Percentiles rank a stretch among this genome's conserved stretches.
Conservation (phyloP, 306 rosid species). For the Vicia sativa region DNA sequence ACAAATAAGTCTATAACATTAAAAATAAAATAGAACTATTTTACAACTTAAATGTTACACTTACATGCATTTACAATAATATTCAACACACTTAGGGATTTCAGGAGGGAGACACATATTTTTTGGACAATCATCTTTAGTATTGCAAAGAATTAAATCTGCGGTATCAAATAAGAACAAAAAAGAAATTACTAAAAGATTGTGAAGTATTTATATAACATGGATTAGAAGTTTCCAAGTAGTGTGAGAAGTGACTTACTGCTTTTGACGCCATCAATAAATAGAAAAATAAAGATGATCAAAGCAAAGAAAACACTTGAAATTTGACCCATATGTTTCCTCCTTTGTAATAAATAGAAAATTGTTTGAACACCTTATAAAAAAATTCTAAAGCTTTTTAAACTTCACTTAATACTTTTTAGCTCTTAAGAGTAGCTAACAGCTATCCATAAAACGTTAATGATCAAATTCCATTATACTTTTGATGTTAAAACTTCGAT, state of each 20-base stretch:
- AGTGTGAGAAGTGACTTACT: not conserved
- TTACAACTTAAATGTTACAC: not conserved
- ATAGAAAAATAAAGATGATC: not conserved
- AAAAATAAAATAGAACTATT: not conserved
- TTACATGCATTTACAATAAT: not conserved
- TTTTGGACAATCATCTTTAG: not conserved
- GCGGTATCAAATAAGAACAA: not conserved
- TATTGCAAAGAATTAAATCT: not conserved
- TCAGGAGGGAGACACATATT: not conserved
- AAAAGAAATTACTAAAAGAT: not conserved
- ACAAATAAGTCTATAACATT: no score
- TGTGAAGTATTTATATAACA: not conserved
- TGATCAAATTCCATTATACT: not conserved
- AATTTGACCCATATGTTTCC: not conserved
- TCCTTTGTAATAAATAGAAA: not conserved
- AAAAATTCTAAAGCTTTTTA: not conserved
- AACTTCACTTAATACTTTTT: not conserved
- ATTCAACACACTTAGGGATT: not conserved
- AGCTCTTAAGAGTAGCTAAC: not conserved
- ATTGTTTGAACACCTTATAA: not conserved
- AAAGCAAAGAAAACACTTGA: not conserved
- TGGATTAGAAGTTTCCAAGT: not conserved
- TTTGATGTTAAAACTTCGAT: not conserved
- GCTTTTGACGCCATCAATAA: not conserved
- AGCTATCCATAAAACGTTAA: no score